These are phyloP conservation scores for Penicillium cosmopolitanum DNA, from an alignment of 495 filamentous ascomycete species.

Conservation along the genomic window DNA sequence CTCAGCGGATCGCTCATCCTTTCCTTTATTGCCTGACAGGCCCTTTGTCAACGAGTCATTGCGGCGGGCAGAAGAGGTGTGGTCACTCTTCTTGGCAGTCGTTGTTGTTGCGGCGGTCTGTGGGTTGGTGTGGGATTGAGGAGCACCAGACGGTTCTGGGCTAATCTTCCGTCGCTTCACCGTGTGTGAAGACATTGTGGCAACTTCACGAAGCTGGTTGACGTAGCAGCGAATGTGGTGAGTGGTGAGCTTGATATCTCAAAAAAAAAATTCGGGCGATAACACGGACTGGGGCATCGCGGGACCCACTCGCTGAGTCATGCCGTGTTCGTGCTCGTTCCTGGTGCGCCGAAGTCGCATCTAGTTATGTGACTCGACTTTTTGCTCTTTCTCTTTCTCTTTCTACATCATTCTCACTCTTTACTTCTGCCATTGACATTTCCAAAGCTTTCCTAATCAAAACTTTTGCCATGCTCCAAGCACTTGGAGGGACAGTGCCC, in stretches of 20 bases:
- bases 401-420: slow-evolving; percentile 5
- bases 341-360: slow-evolving; percentile 4
- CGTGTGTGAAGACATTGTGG: slow-evolving; percentile 37
- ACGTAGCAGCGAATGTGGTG: neutral
- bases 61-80: slow-evolving; percentile 11
- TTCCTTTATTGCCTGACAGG: slow-evolving; percentile 19
- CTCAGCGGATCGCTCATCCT: slow-evolving; percentile 40
- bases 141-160: slow-evolving; percentile 30
- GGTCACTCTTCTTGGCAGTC: slow-evolving; percentile 8
- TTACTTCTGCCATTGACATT: slow-evolving; percentile 5
- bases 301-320: slow-evolving; percentile 22
- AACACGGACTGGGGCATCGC: slow-evolving; percentile 11
- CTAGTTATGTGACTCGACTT: slow-evolving; percentile 3
- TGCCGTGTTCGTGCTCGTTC: neutral
- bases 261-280: slow-evolving; percentile 23
- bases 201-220: neutral
- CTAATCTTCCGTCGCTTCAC: slow-evolving; percentile 46
- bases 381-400: slow-evolving; percentile 15
- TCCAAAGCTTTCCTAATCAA: neutral
- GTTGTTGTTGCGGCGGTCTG: slow-evolving; percentile 7
- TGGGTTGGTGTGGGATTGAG: slow-evolving; percentile 11
- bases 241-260: slow-evolving; percentile 11
- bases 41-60: slow-evolving; percentile 17
- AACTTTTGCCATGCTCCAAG: slow-evolving; percentile 41
- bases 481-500: slow-evolving; percentile 46